Evolutionary conservation across 1,284 basidiomycete genomes (phyloP).

Genomic region (Ustilago nuda): DNA sequence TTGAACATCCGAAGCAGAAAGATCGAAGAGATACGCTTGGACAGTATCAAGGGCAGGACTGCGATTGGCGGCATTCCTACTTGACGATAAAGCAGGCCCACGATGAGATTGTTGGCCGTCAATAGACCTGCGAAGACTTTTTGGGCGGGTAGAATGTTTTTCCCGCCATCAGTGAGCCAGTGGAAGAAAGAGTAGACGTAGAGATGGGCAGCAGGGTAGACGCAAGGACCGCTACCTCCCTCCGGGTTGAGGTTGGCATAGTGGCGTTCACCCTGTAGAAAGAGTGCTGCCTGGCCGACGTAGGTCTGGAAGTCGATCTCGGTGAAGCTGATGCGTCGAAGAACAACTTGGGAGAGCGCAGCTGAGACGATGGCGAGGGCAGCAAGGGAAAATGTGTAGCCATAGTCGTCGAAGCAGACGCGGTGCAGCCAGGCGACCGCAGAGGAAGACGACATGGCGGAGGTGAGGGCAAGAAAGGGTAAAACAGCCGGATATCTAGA

Average conservation of each 20-base stretch:
- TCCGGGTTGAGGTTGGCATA: constrained; percentile 79
- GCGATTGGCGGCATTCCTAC: constrained; percentile 68
- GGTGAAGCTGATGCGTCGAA: constrained; percentile 72
- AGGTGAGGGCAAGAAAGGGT: not conserved
- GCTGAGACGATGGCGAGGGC: constrained; percentile 26
- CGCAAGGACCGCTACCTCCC: constrained; percentile 92
- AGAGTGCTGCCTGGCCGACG: constrained; percentile 84
- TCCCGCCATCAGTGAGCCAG: constrained; percentile 76
- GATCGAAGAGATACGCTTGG: constrained; percentile 93
- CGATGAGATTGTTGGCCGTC: constrained; percentile 44
- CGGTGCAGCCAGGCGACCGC: constrained; percentile 30
- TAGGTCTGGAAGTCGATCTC: constrained; percentile 98
- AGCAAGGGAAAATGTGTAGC: constrained; percentile 36
- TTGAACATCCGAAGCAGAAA: constrained; percentile 94
- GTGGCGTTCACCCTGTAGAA: constrained; percentile 83
- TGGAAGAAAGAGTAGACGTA: constrained; percentile 84
- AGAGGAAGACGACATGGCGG: constrained; percentile 24
- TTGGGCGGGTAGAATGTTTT: constrained; percentile 74
- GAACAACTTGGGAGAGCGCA: constrained; percentile 24
- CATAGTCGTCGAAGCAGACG: constrained; percentile 35
- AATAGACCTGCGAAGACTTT: constrained; percentile 53
- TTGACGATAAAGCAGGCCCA: constrained; percentile 53
- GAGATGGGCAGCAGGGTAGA: constrained; percentile 95
- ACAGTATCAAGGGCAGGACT: constrained; percentile 81
- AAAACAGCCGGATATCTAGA: constrained; percentile 1